phyloP scores from a whole-genome alignment of 2,329 filamentous ascomycete genomes.

The Claviceps paspali region DNA sequence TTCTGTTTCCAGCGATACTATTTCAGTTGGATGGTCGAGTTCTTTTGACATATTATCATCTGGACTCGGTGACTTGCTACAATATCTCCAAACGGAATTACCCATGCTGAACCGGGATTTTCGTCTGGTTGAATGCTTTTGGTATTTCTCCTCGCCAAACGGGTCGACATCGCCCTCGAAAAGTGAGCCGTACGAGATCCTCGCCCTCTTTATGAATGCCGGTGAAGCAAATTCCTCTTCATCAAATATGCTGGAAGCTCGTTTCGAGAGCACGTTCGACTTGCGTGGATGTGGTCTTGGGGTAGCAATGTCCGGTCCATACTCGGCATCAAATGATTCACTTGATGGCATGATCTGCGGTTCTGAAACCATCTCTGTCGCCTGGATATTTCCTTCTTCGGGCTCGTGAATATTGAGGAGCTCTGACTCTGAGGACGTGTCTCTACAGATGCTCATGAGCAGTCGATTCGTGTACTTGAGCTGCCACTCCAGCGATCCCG shows the following conservation, averaged over 20 bases:
- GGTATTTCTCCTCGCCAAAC: constrained; percentile 46
- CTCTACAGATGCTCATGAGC: constrained; percentile 25
- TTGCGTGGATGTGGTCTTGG: constrained; percentile 4
- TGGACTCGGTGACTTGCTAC: constrained; percentile 56
- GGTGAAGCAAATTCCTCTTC: constrained; percentile 55
- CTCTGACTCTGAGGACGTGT: constrained; percentile 31
- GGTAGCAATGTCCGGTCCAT: not conserved
- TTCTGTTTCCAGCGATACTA: constrained; percentile 5
- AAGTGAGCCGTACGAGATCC: constrained; percentile 53
- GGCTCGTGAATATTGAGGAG: constrained; percentile 35
- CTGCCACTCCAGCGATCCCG: constrained; percentile 41
- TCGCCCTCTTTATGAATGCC: constrained; percentile 59
- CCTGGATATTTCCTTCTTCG: constrained; percentile 5
- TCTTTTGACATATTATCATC: constrained; percentile 31
- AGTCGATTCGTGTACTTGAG: constrained; percentile 37
- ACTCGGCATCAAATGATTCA: not conserved
- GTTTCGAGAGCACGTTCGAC: constrained; percentile 16
- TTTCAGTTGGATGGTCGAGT: too few relatives aligned
- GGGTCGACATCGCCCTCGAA: constrained; percentile 50
- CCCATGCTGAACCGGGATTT: constrained; percentile 52
- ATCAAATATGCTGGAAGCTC: constrained; percentile 21
- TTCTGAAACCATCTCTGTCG: not conserved
- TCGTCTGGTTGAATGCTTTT: constrained; percentile 34
- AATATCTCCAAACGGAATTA: constrained; percentile 59
- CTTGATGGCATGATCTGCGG: not conserved